Evolutionary conservation across 148 eudicot species (phyloP).

Genomic region (Chenopodium berlandieri): DNA sequence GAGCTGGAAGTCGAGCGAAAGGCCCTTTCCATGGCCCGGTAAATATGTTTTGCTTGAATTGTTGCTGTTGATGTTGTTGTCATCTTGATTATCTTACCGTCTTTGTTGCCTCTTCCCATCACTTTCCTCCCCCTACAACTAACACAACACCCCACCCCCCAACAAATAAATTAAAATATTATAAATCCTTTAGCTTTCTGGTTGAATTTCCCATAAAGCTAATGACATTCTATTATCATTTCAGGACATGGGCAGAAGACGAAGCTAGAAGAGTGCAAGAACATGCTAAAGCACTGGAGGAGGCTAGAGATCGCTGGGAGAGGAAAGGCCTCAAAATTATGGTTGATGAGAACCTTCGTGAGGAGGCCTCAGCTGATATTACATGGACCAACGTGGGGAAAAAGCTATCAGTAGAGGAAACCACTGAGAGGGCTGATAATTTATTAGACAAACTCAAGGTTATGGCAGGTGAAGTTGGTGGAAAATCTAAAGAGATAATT

Average conservation of each 20-base stretch:
- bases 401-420: slow-evolving; percentile 56
- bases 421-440: slow-evolving; percentile 64
- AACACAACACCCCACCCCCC: too few species aligned
- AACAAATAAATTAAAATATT: too few species aligned
- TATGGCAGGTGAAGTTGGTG: slow-evolving; percentile 59
- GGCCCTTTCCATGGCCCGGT: slow-evolving; percentile 98
- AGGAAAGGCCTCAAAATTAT: slow-evolving; percentile 78
- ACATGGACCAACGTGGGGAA: slow-evolving; percentile 74
- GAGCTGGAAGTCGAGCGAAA: slow-evolving; percentile 95
- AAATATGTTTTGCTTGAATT: slow-evolving; percentile 19
- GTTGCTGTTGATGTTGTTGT: background rate
- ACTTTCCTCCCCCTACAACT: too few species aligned
- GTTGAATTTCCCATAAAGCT: background rate
- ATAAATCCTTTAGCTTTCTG: background rate
- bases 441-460: slow-evolving; percentile 69
- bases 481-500: slow-evolving; percentile 59
- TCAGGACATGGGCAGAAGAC: slow-evolving; percentile 95
- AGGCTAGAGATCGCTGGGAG: slow-evolving; percentile 94
- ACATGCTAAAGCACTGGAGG: slow-evolving; percentile 81
- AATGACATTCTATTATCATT: slow-evolving; percentile 12
- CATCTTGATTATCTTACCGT: background rate
- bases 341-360: slow-evolving; percentile 63
- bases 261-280: slow-evolving; percentile 97
- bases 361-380: slow-evolving; percentile 56
- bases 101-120: background rate